Conservation (phyloP, 1,284 basidiomycete genomes). For the Pseudozyma tsukubaensis region DNA sequence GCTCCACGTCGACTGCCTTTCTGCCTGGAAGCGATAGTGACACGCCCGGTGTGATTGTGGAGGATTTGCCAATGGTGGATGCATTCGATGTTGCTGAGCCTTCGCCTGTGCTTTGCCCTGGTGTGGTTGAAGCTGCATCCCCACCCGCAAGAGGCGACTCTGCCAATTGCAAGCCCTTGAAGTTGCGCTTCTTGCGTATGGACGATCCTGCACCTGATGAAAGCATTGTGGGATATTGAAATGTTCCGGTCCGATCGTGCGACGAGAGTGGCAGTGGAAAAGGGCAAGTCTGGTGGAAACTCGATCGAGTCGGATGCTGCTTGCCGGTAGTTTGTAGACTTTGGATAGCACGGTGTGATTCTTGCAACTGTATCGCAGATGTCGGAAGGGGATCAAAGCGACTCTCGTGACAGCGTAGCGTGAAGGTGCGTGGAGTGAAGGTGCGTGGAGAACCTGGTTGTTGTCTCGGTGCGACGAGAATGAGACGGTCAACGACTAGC, state of each 20-base stretch:
- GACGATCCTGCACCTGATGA: constrained; percentile 38
- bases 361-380: no score
- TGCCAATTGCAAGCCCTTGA: constrained; percentile 63
- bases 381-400: no score
- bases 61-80: constrained; percentile 33
- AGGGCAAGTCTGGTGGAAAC: not conserved
- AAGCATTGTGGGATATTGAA: constrained; percentile 20
- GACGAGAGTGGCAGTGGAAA: no score
- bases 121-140: constrained; percentile 20
- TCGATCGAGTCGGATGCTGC: no score
- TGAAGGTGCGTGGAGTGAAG: no score
- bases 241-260: not conserved
- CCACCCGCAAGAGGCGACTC: constrained; percentile 52
- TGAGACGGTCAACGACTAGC: no score
- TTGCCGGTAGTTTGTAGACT: no score
- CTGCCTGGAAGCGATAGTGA: constrained; percentile 25
- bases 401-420: no score
- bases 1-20: constrained; percentile 34
- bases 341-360: no score
- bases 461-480: no score
- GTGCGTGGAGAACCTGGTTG: no score
- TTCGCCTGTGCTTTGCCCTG: constrained; percentile 23
- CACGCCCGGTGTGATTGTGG: constrained; percentile 24
- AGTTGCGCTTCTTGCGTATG: constrained; percentile 67
- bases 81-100: constrained; percentile 30